Base-by-base conservation (phyloP, 768 basidiomycete species). In the Termitomyces sp. region DNA sequence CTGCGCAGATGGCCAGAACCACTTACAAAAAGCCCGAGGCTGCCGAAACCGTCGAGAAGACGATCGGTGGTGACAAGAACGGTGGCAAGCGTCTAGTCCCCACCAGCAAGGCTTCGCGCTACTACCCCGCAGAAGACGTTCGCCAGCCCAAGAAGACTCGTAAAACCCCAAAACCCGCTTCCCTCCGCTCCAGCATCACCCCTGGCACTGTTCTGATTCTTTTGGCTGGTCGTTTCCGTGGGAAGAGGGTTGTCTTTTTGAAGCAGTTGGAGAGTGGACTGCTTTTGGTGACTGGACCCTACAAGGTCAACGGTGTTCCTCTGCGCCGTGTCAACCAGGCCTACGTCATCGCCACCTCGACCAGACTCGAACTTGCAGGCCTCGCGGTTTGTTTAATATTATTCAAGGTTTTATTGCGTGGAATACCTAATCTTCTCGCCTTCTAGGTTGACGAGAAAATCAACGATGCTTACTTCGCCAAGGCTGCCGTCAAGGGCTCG, bases 251-350 rank as follows among this genome's bases (percentile, higher is more conserved):
- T 61, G 94, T 99, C 54, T 96, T 93, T 77, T 79, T 99, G 78
- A 97, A 97, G 84, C 94, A 95, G 80, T 76, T 98, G 71, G 82
- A 83, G 64, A 89, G 89, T 59, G 97, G 97, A 52, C 75, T 99
- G 67, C 76, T 99, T 66, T 80, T 99, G 74, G 94, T 99, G 65
- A 94, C 95, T 36, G 97, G 97, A 53, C 97, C 97, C 45, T 98
- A 85, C 85, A 96, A 94, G 83, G 72, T 98, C 72, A 99, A 99
- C 75, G 97, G 97, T 70, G 96, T 99, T 43, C 97, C 97, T 64
- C 82, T 99, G 71, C 84, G 95, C 72, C 86, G 97, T 72, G 94
- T 99, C 57, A 96, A 94, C 80, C 96, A 98, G 79, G 94, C 97
- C 52, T 99, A 99, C 71, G 94, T 95, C 59, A 98, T 99, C 67